A percentile compares a stretch with the other conserved stretches of the same genome.
Evolutionary conservation across 495 filamentous ascomycete species (phyloP).

Genomic region (Clavariopsis aquatica): DNA sequence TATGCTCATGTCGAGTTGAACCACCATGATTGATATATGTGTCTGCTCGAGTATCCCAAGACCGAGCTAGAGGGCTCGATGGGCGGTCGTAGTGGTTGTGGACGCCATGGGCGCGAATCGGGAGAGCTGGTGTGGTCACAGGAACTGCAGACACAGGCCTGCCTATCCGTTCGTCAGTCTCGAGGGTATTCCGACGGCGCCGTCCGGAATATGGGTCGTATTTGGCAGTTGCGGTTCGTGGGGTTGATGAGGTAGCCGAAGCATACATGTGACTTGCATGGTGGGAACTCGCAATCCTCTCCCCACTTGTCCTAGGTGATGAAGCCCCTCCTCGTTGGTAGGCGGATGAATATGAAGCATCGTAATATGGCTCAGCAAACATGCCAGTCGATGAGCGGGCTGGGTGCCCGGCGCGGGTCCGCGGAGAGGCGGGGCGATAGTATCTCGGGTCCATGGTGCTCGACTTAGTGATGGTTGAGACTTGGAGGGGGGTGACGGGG

Average conservation of each 20-base stretch:
- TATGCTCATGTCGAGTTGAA: constrained; percentile 38
- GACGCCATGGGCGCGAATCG: constrained; percentile 27
- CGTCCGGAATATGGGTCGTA: constrained; percentile 35
- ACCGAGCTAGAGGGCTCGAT: constrained; percentile 31
- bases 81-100: constrained; percentile 24
- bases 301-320: constrained; percentile 34
- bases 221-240: constrained; percentile 21
- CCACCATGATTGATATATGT: constrained; percentile 36
- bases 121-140: constrained; percentile 5
- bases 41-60: constrained; percentile 31
- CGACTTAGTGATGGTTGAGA: constrained; percentile 1
- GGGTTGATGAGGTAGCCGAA: constrained; percentile 17
- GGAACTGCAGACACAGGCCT: constrained; percentile 3
- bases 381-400: constrained; percentile 36
- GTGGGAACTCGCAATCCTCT: constrained; percentile 27
- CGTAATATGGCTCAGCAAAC: constrained; percentile 22
- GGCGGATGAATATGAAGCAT: constrained; percentile 27
- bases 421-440: constrained; percentile 37
- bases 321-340: constrained; percentile 1
- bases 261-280: constrained; percentile 19
- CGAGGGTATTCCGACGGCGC: constrained; percentile 32
- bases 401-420: constrained; percentile 24
- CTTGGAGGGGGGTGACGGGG: neutral
- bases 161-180: constrained; percentile 21
- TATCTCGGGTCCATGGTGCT: constrained; percentile 31